Percentiles rank a stretch among this genome's conserved stretches.
Evolutionary conservation across 83 land plant genomes (phyloP).

Genomic region (Diphasiastrum complanatum): DNA sequence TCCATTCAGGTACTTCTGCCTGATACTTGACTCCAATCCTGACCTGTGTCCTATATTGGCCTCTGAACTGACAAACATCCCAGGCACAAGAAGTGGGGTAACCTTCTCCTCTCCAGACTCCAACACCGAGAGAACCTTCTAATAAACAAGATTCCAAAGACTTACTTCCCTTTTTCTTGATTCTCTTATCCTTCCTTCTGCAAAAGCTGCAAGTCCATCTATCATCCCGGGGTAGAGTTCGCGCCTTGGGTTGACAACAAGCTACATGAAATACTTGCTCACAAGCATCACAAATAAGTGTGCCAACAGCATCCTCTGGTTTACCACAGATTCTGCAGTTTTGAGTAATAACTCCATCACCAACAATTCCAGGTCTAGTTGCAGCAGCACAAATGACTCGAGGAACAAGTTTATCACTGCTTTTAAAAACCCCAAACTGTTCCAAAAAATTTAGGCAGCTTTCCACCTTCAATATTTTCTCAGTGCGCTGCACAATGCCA

Average conservation of each 20-base stretch:
- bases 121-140: neutral
- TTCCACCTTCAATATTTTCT: constrained; percentile 3
- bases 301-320: constrained; percentile 26
- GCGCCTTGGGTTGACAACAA: constrained; percentile 37
- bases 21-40: constrained; percentile 55
- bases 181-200: constrained; percentile 31
- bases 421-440: constrained; percentile 1
- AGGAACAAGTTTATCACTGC: neutral
- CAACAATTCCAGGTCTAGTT: constrained; percentile 17
- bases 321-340: constrained; percentile 45
- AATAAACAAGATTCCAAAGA: neutral
- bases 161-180: constrained; percentile 14
- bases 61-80: constrained; percentile 14
- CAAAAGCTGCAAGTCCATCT: constrained; percentile 52
- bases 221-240: constrained; percentile 23
- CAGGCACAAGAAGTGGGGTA: constrained; percentile 28
- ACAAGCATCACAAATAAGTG: constrained; percentile 62
- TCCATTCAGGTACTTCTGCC: constrained; percentile 58
- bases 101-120: neutral
- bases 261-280: constrained; percentile 55
- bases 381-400: neutral
- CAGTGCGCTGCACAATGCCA: neutral
- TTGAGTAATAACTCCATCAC: constrained; percentile 20
- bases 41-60: constrained; percentile 41
- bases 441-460: constrained; percentile 7